Base-by-base conservation (phyloP, 75 land plant species). In the Larix kaempferi region DNA sequence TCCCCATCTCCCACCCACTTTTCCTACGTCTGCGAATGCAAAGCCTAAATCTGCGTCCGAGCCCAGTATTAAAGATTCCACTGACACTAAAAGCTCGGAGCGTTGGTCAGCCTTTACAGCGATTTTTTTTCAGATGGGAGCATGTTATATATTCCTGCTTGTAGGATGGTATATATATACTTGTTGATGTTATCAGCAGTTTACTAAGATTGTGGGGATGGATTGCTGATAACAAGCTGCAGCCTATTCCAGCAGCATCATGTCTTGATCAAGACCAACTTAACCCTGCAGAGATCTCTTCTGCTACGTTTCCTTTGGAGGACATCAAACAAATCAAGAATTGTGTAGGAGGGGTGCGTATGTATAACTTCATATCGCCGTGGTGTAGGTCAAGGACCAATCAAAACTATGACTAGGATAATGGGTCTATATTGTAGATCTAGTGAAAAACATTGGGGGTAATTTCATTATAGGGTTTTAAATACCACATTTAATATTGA, bases 1-100 rank as follows among this genome's bases (percentile, higher is more conserved):
- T 65, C 93, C 92, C 17, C 64, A 78, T 35, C 64, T 76, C 37
- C 90, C 85, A 22, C 87, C 91, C 64, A 86, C 90, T 14, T 60
- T 94, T 52, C 94, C 92, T 13, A 49, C 54, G 10, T 49, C 54
- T 49, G 11, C 12, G 0, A 65, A 13, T 14, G 2, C 3, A 1
- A 71, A 71, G 37, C 4, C 62, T 21, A 60, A 60, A 7, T 2
- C 62, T 60, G 54, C 8, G 54, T 2, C 54, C 54, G 10, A 8
- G 11, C 12, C 54, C 10, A 49, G 12, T 49, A 11, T 10, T 11
- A 49, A 49, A 11, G 2, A 49, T 49, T 49, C 54, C 54, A 10
- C 12, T 49, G 10, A 1, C 54, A 8, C 11, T 49, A 49, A 10
- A 49, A 8, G 11, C 2, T 49, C 54, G 8, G 54, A 10, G 11